Conservation (phyloP, 805 yeast species). For the Cyberlindnera mrakii region DNA sequence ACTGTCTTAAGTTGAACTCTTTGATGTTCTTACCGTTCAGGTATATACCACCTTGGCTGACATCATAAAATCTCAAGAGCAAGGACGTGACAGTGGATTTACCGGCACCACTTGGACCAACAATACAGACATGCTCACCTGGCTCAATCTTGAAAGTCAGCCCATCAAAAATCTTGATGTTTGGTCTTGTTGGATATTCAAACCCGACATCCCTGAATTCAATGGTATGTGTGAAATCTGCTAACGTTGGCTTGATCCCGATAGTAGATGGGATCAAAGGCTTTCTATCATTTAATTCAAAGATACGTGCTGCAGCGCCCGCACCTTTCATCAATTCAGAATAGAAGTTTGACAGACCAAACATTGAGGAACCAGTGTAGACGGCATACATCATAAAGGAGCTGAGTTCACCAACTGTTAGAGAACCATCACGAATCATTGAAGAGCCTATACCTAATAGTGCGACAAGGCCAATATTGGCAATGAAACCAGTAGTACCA, state of each 20-base stretch:
- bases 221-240: slow-evolving; percentile 36
- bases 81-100: slow-evolving; percentile 84
- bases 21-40: slow-evolving; percentile 61
- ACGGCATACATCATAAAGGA: slow-evolving; percentile 95
- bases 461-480: slow-evolving; percentile 74
- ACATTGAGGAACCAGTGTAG: slow-evolving; percentile 88
- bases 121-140: slow-evolving; percentile 89
- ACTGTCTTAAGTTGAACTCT: slow-evolving; percentile 62
- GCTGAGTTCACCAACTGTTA: slow-evolving; percentile 83
- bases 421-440: slow-evolving; percentile 69
- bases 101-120: slow-evolving; percentile 97
- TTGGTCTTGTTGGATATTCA: slow-evolving; percentile 79
- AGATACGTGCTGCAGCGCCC: slow-evolving; percentile 89
- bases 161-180: slow-evolving; percentile 56
- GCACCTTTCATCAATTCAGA: slow-evolving; percentile 95
- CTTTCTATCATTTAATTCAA: slow-evolving; percentile 75
- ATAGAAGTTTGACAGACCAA: slow-evolving; percentile 85
- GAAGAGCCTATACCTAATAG: slow-evolving; percentile 74
- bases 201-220: slow-evolving; percentile 60
- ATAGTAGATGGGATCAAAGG: slow-evolving; percentile 64
- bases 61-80: slow-evolving; percentile 79
- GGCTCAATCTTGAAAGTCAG: slow-evolving; percentile 56
- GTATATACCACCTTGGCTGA: slow-evolving; percentile 52
- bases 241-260: slow-evolving; percentile 42
- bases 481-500: slow-evolving; percentile 78